These are phyloP conservation scores for Gnaphalium uliginosum DNA, from an alignment of 129 eudicot genomes.

Conservation along the genomic window DNA sequence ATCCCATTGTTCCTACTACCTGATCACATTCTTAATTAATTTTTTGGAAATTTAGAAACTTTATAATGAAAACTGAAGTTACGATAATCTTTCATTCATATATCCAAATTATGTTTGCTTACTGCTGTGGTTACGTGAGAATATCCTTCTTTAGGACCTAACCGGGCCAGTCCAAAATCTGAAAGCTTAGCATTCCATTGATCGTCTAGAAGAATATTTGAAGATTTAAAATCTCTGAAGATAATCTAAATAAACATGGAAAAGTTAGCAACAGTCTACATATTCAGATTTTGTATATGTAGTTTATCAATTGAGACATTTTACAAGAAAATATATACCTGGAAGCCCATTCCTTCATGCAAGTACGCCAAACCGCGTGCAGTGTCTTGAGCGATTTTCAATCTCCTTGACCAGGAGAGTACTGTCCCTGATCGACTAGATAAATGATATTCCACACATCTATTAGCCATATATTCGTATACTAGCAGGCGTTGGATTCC, in stretches of 20 bases:
- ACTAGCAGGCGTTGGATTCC: slow-evolving; percentile 84
- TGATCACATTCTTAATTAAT: slow-evolving; percentile 23
- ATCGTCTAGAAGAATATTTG: slow-evolving; percentile 87
- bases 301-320: not conserved
- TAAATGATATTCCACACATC: slow-evolving; percentile 76
- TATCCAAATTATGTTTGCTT: slow-evolving; percentile 18
- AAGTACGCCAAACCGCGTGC: slow-evolving; percentile 84
- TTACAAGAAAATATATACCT: slow-evolving; percentile 33
- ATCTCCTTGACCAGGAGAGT: slow-evolving; percentile 75
- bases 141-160: slow-evolving; percentile 86
- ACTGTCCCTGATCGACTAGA: slow-evolving; percentile 51
- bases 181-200: slow-evolving; percentile 94
- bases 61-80: not conserved
- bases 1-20: slow-evolving; percentile 84
- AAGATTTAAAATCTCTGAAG: slow-evolving; percentile 90
- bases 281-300: not conserved
- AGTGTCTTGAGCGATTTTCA: slow-evolving; percentile 79
- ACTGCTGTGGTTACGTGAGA: slow-evolving; percentile 95
- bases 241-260: slow-evolving; percentile 53
- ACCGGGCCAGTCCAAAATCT: slow-evolving; percentile 89
- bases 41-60: not conserved
- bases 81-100: not conserved
- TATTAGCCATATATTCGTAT: slow-evolving; percentile 79
- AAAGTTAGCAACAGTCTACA: slow-evolving; percentile 1
- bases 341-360: slow-evolving; percentile 90